Base-by-base conservation (phyloP, 2,329 filamentous ascomycete species). In the Annulohypoxylon truncatum region DNA sequence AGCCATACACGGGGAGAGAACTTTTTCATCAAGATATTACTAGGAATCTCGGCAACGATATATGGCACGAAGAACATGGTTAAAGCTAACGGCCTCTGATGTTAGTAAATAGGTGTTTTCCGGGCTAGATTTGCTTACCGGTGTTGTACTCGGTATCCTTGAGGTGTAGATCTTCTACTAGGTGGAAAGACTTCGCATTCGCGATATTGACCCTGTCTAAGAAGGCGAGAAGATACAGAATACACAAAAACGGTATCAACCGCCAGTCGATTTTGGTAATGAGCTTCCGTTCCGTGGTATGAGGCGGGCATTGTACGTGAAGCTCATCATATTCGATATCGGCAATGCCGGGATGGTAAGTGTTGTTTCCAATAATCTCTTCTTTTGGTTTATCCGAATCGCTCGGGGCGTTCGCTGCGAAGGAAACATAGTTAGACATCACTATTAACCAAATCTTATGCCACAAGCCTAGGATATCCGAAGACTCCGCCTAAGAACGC, bases 1-100 rank as follows among this genome's bases (percentile, higher is more conserved):
- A 97, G 83, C 92, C 76, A 78, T 66, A 77, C 61, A 10, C 72
- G 72, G 4, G 76, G 75, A 79, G 84, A 76, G 53, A 78, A 72
- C 15, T 79, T 79, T 81, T 94, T 94, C 52, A 94, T 81, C 26
- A 93, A 79, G 58, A 94, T 86, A 74, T 92, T 92, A 70, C 88
- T 90, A 0, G 90, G 90, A 60, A 94, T 92, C 80, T 92, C 89
- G 71, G 87, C 85, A 58, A 92, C 73, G 71, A 92, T 83, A 76
- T 94, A 95, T 0, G 92, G 91, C 0, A 94, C 86, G 78, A 94
- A 95, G 81, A 95, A 94, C 74, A 94, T 92, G 61, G 90, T 91
- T 66, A 94, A 82, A 1, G 90, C 75, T 77, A 51, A 62, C 61
- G 22, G 57, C 54, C 38, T 26, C 28, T 29, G 12, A 40, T 52